phyloP scores from a whole-genome alignment of 1,284 basidiomycete species.

The Cystobasidium sp. region DNA sequence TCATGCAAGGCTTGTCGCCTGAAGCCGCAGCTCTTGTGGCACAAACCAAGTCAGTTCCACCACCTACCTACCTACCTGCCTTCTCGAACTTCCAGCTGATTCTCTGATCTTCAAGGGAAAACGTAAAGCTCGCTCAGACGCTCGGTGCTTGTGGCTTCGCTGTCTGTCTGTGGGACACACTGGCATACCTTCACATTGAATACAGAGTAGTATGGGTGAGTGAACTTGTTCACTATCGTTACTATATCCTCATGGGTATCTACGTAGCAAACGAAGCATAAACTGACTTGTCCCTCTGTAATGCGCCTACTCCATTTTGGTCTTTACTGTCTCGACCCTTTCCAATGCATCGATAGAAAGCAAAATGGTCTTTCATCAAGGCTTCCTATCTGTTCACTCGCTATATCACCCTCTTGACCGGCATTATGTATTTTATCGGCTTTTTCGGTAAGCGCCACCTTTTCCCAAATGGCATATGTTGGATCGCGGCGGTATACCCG shows the following conservation, averaged over 20 bases:
- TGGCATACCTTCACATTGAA: constrained; percentile 33
- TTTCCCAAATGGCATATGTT: not conserved
- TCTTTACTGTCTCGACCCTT: not conserved
- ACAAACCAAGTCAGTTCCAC: not conserved
- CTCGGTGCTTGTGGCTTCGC: constrained; percentile 34
- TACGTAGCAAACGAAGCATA: too few species aligned
- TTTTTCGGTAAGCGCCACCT: constrained; percentile 24
- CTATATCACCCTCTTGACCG: constrained; percentile 21
- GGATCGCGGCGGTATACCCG: not conserved
- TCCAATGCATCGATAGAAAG: not conserved
- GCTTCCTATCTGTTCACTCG: constrained; percentile 25
- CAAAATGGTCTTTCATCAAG: constrained; percentile 30
- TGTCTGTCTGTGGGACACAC: constrained; percentile 26
- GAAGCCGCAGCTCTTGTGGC: not conserved
- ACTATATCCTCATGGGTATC: not conserved
- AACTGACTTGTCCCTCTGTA: too few species aligned
- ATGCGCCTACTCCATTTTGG: not conserved
- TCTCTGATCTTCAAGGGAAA: not conserved
- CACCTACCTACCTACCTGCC: not conserved
- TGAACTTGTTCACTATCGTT: not conserved
- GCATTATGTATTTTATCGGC: constrained; percentile 33
- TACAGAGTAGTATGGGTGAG: constrained; percentile 30
- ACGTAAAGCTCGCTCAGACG: constrained; percentile 26
- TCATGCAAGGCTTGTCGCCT: not conserved
- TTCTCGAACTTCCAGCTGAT: not conserved